These are phyloP conservation scores for Ilyonectria destructans DNA, from an alignment of 2,329 filamentous ascomycete species.

Conservation along the genomic window DNA sequence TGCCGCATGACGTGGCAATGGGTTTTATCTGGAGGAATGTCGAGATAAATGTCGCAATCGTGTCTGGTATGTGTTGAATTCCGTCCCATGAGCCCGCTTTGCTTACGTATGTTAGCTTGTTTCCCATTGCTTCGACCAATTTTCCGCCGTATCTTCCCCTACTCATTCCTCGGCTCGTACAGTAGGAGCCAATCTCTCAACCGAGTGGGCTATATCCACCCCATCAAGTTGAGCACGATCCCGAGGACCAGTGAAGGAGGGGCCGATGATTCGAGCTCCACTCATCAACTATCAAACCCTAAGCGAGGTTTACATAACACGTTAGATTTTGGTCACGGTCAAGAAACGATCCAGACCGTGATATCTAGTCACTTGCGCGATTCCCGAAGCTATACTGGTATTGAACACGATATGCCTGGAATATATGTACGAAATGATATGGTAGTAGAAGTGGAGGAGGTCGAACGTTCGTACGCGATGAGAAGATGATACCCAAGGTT, in stretches of 20 bases:
- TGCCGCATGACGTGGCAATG: conserved; percentile 36
- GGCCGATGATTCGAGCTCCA: conserved; percentile 39
- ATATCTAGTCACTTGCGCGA: conserved; percentile 32
- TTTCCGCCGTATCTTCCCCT: conserved; percentile 37
- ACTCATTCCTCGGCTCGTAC: conserved; percentile 35
- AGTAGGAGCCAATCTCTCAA: conserved; percentile 39
- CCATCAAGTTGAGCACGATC: conserved; percentile 33
- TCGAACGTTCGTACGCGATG: too few species aligned
- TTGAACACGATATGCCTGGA: background rate
- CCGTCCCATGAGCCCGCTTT: background rate
- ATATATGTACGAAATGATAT: conserved; percentile 38
- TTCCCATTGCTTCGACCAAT: conserved; percentile 43
- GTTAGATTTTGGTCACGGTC: background rate
- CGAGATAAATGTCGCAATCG: conserved; percentile 43
- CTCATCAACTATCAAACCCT: conserved; percentile 34
- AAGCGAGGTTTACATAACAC: conserved; percentile 18
- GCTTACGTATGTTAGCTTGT: conserved; percentile 29
- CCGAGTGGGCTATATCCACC: conserved; percentile 21
- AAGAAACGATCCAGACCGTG: conserved; percentile 28
- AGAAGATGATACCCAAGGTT: too few species aligned
- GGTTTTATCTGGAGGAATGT: conserved; percentile 39
- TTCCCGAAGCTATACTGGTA: background rate
- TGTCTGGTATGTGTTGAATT: conserved; percentile 31
- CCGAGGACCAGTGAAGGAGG: conserved; percentile 18
- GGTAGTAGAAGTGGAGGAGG: conserved; percentile 34